A percentile compares a stretch with the other conserved stretches of the same genome.
These are phyloP conservation scores for Aphanomyces invadans DNA, from an alignment of 352 stramenopile genomes.

Conservation along the genomic window DNA sequence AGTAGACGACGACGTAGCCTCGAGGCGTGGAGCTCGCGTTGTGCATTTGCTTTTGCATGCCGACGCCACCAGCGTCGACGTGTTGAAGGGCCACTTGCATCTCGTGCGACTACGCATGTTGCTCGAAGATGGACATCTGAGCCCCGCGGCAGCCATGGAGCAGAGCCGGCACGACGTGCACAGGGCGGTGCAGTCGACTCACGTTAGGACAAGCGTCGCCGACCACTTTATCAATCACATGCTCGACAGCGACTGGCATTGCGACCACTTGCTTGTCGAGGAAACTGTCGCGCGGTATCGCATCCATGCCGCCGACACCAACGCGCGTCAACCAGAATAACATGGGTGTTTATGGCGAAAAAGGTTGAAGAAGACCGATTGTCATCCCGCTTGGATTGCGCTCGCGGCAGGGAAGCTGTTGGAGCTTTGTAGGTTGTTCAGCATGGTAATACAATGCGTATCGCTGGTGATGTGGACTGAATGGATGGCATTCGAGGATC, in stretches of 20 bases:
- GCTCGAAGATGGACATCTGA: conserved; percentile 28
- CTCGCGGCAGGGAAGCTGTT: too few species aligned
- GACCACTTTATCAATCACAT: conserved; percentile 36
- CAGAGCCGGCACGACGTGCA: conserved; percentile 32
- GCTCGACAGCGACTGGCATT: conserved; percentile 44
- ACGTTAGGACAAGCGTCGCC: background rate
- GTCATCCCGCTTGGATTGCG: too few species aligned
- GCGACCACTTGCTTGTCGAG: conserved; percentile 50
- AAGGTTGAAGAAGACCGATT: too few species aligned
- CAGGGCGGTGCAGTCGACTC: conserved; percentile 25
- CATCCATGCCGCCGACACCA: background rate
- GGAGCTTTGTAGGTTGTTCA: too few species aligned
- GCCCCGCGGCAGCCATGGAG: conserved; percentile 27
- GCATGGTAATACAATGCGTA: too few species aligned
- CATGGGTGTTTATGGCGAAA: too few species aligned
- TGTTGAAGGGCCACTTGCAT: conserved; percentile 46
- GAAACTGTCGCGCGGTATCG: conserved; percentile 2
- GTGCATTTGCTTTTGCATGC: conserved; percentile 51
- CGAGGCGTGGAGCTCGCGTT: conserved; percentile 22
- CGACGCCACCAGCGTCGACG: conserved; percentile 34
- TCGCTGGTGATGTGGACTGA: too few species aligned
- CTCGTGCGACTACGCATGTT: conserved; percentile 41
- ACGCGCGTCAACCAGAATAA: too few species aligned
- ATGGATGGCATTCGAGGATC: too few species aligned
- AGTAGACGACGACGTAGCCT: too few species aligned